phyloP scores from a whole-genome alignment of 495 filamentous ascomycete species.

The Penicillium daleae region DNA sequence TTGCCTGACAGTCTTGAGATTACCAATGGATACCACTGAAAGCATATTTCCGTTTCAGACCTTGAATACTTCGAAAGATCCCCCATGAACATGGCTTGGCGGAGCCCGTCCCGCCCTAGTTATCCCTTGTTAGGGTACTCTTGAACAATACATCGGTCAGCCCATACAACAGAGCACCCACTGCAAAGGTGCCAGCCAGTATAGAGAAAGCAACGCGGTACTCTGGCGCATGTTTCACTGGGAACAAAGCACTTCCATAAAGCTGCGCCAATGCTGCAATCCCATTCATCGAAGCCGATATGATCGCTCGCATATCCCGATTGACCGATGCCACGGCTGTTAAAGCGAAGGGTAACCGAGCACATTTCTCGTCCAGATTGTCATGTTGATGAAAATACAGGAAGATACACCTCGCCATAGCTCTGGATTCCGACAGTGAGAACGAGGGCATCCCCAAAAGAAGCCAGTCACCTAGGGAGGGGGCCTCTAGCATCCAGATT shows the following conservation, averaged over 20 bases:
- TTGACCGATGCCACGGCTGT: no score
- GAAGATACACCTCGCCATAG: no score
- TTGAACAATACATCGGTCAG: conserved; percentile 12
- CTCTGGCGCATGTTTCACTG: conserved; percentile 8
- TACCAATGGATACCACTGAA: conserved; percentile 24
- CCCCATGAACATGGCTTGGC: neutral
- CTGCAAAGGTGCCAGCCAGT: conserved; percentile 13
- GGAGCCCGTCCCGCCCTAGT: neutral
- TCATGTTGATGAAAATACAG: no score
- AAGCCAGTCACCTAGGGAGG: no score
- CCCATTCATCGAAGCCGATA: no score
- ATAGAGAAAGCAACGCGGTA: conserved; percentile 14
- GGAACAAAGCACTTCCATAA: conserved; percentile 11
- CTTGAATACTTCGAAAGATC: neutral
- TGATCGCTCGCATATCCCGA: no score
- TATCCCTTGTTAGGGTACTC: conserved; percentile 10
- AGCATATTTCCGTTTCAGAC: neutral
- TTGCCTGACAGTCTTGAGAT: conserved; percentile 27
- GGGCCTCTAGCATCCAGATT: no score
- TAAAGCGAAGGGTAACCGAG: no score
- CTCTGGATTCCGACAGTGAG: no score
- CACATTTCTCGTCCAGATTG: no score
- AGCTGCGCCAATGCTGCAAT: conserved; percentile 11
- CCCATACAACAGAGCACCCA: neutral
- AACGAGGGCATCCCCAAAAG: no score